Conservation (phyloP, 2,329 filamentous ascomycete genomes). For the Pseudofabraea citricarpa region DNA sequence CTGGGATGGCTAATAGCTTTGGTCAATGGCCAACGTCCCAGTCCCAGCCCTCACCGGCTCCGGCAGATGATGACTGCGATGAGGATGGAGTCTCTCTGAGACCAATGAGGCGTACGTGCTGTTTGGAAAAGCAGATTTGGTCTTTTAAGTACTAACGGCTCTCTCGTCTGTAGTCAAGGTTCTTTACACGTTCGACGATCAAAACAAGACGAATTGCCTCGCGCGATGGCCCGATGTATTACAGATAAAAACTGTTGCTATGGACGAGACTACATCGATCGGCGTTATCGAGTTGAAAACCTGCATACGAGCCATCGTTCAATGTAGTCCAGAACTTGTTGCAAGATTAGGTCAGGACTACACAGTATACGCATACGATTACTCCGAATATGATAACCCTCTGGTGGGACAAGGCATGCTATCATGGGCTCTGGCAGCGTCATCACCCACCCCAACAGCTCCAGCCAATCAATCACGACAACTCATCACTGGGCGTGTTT, state of each 20-base stretch:
- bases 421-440: slow-evolving; percentile 66
- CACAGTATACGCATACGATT: slow-evolving; percentile 96
- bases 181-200: slow-evolving; percentile 90
- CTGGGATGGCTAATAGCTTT: slow-evolving; percentile 9
- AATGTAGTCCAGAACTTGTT: slow-evolving; percentile 80
- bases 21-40: slow-evolving; percentile 14
- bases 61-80: slow-evolving; percentile 22
- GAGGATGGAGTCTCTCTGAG: slow-evolving; percentile 45
- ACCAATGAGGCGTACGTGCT: slow-evolving; percentile 59
- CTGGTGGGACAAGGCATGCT: slow-evolving; percentile 94
- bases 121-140: neutral
- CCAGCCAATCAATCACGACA: slow-evolving; percentile 56
- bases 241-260: slow-evolving; percentile 70
- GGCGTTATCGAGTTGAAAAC: slow-evolving; percentile 83
- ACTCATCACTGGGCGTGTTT: slow-evolving; percentile 84
- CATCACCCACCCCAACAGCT: slow-evolving; percentile 49
- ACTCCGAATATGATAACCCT: slow-evolving; percentile 89
- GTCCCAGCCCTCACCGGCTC: slow-evolving; percentile 13
- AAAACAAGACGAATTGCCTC: slow-evolving; percentile 83
- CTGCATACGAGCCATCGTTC: slow-evolving; percentile 76
- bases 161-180: slow-evolving; percentile 71
- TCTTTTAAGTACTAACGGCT: slow-evolving; percentile 12
- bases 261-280: slow-evolving; percentile 77
- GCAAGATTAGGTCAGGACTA: slow-evolving; percentile 71
- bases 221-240: slow-evolving; percentile 78